A percentile compares a stretch with the other conserved stretches of the same genome.
Evolutionary conservation across 1,284 basidiomycete genomes (phyloP).

Genomic region (Pseudozyma tsukubaensis): DNA sequence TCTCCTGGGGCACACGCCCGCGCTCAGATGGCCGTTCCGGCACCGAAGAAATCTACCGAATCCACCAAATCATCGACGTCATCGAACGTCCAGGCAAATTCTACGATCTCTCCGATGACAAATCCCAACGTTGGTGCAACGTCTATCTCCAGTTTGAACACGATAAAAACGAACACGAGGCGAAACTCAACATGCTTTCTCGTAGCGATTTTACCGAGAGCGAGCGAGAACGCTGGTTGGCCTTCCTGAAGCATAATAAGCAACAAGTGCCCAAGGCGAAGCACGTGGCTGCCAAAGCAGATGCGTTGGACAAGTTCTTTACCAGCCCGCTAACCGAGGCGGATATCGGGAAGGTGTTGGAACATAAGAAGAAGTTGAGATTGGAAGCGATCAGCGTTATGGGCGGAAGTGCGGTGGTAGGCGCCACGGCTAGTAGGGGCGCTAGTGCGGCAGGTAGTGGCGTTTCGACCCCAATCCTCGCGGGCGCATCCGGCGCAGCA

Average conservation of each 20-base stretch:
- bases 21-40: constrained; percentile 72
- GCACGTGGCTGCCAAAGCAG: constrained; percentile 40
- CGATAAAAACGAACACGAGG: constrained; percentile 44
- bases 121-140: constrained; percentile 55
- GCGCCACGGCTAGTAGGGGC: not conserved
- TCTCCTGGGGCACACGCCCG: constrained; percentile 62
- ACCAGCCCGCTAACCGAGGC: constrained; percentile 52
- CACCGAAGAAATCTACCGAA: constrained; percentile 78
- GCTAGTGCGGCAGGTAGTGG: not conserved
- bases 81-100: constrained; percentile 74
- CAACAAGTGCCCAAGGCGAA: constrained; percentile 35
- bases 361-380: constrained; percentile 46
- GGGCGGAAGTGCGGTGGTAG: constrained; percentile 17
- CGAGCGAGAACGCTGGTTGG: constrained; percentile 57
- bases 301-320: constrained; percentile 54
- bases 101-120: constrained; percentile 77
- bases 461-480: not conserved
- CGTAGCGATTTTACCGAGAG: constrained; percentile 46
- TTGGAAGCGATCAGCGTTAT: constrained; percentile 33
- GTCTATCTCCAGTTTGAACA: constrained; percentile 53
- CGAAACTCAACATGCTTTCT: constrained; percentile 40
- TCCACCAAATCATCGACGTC: constrained; percentile 80
- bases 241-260: constrained; percentile 10
- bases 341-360: constrained; percentile 55
- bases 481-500: not conserved